Base-by-base conservation (phyloP, 2,329 filamentous ascomycete species). In the Aspergillus bombycis region DNA sequence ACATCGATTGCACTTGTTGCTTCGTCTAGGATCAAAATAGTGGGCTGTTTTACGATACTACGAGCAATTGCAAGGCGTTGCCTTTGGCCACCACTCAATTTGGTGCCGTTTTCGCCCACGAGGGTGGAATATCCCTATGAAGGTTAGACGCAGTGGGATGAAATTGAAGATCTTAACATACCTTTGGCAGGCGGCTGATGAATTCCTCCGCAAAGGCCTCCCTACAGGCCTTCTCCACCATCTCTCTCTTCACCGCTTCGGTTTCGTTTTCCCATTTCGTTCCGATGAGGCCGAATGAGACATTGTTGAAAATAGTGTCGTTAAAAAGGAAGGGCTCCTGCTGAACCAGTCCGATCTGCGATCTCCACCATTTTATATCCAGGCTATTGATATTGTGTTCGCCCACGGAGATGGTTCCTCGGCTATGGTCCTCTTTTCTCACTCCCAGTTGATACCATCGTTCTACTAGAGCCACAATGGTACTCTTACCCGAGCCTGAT, bases 11-110 rank as follows among this genome's bases (percentile, higher is more conserved):
- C 88, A 62, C 87, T 90, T 0, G 91, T 93, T 1, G 91, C 91
- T 76, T 94, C 91, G 71, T 95, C 91, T 9, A 95, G 80, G 7
- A 93, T 84, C 3, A 93, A 78, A 2, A 93, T 86, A 0, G 81
- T 79, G 0, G 90, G 90, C 57, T 87, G 80, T 53, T 89, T 86
- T 59, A 93, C 83, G 32, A 93, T 88, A 12, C 88, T 88, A 9
- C 91, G 83, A 0, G 90, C 91, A 65, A 93, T 93, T 2, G 91
- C 89, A 28, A 96, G 84, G 6, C 93, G 86, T 74, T 96, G 92
- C n/a, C 91, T 86, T 74, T 96, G 92, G 0, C 93, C 93, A n/a
- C 92, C 91, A 12, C 90, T 93, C 1, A 96, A 80, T 73, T 91
- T 92, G 55, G 90, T 89, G 5, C 92, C 92, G 32, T 86, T 86